Evolutionary conservation across 257 asterid species (phyloP), one percentile per base, ranked within the genome.

Genomic region (Salvia rosmarinus): DNA sequence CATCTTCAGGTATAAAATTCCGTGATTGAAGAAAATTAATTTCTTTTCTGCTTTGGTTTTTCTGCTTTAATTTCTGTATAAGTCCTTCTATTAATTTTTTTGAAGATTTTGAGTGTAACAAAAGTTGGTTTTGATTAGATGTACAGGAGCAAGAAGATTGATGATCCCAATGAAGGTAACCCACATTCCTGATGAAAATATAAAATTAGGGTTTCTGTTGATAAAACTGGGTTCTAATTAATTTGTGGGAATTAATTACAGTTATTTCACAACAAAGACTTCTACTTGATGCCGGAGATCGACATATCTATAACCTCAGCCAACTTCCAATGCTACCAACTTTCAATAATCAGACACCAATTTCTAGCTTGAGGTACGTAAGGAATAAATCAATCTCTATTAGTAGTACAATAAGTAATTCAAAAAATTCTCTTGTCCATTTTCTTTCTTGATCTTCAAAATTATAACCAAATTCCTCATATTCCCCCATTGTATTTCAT

Each of bases 131-230:
- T 40, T 13, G 6, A 23, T 77, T 9, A 90, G 98, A 92, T 92
- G 98, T 88, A 83, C 79, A 88, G 98, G 77, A 90, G 98, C 89
- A 92, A 92, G 95, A 90, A 92, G 80, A 86, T 81, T 43, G 97
- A 92, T 81, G 96, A 92, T 74, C 96, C 96, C 58, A 88, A 80
- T 85, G 96, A 88, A 88, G 95, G 98, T 90, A 87, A 28, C 10
- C 17, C 19, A 35, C 11, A 21, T 19, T 28, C 2, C 17, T 42
- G 8, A 37, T 10, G 46, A 30, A 55, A 23, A 23, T 10, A 55
- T 5, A 28, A 68, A 62, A 58, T 46, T 88, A 84, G 84, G 87
- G 87, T 80, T 72, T 58, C 40, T 62, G 3, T 50, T 40, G 23
- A 19, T 2, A 4, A 44, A 39, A 49, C 17, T 35, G 9, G 40